A percentile compares a stretch with the other conserved stretches of the same genome.
phyloP scores from a whole-genome alignment of 2,329 filamentous ascomycete genomes.

The Sporothrix luriei region DNA sequence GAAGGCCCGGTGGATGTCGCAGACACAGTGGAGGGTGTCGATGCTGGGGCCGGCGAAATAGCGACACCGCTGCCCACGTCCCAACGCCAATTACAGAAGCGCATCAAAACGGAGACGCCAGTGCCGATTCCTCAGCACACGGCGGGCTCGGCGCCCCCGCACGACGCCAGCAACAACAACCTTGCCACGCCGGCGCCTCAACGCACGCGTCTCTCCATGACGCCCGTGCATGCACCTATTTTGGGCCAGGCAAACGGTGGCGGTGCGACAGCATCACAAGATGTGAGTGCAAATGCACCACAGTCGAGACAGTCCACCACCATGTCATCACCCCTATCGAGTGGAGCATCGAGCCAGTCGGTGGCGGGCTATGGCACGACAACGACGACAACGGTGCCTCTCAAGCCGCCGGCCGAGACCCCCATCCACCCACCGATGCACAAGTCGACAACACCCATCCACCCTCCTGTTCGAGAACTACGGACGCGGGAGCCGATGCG shows the following conservation, averaged over 20 bases:
- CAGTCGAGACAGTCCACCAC: slow-evolving; percentile 24
- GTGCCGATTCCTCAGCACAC: slow-evolving; percentile 44
- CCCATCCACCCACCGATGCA: slow-evolving; percentile 40
- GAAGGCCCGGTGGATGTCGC: slow-evolving; percentile 39
- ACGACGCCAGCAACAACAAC: slow-evolving; percentile 33
- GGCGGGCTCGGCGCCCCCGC: slow-evolving; percentile 35
- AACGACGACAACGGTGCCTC: slow-evolving; percentile 37
- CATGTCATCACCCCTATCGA: slow-evolving; percentile 30
- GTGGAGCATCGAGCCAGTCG: neutral
- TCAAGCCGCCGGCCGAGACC: slow-evolving; percentile 42
- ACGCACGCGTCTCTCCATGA: slow-evolving; percentile 37
- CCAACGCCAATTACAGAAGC: slow-evolving; percentile 39
- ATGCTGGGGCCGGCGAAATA: neutral
- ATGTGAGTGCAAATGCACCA: slow-evolving; percentile 26
- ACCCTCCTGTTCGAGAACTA: slow-evolving; percentile 43
- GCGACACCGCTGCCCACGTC: neutral
- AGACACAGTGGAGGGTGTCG: slow-evolving; percentile 29
- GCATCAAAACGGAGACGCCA: slow-evolving; percentile 47
- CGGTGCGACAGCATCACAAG: slow-evolving; percentile 37
- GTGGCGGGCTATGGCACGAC: slow-evolving; percentile 23
- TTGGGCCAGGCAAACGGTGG: slow-evolving; percentile 35
- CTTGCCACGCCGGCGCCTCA: slow-evolving; percentile 35
- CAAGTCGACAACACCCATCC: slow-evolving; percentile 44
- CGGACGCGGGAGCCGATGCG: slow-evolving; percentile 41
- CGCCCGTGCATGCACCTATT: slow-evolving; percentile 43